These are phyloP conservation scores for Gossypium turneri DNA, from an alignment of 345 rosid species.

Conservation along the genomic window DNA sequence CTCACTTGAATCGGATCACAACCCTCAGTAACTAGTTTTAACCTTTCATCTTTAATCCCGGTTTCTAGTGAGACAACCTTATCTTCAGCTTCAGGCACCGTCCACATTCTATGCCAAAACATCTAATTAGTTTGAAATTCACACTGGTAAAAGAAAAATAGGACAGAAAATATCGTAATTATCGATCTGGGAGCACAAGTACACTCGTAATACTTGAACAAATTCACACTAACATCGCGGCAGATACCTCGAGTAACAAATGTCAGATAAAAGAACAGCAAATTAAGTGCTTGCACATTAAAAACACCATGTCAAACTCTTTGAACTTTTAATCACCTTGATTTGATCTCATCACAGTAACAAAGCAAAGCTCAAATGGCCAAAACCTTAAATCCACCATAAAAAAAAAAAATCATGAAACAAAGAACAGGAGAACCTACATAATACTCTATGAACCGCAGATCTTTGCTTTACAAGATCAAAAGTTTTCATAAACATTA, in stretches of 20 bases:
- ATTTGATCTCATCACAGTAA: not conserved
- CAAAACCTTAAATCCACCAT: not conserved
- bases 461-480: conserved; percentile 14
- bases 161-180: not conserved
- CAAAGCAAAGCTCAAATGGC: not conserved
- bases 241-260: not conserved
- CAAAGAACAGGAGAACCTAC: not conserved
- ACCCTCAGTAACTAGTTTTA: conserved; percentile 60
- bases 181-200: not conserved
- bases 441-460: not conserved
- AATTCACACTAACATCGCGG: not conserved
- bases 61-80: conserved; percentile 38
- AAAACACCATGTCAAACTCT: not conserved
- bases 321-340: not conserved
- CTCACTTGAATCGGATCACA: conserved; percentile 66
- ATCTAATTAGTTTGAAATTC: conserved; percentile 16
- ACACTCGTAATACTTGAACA: not conserved
- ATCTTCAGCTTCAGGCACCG: conserved; percentile 78
- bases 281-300: not conserved
- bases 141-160: not conserved
- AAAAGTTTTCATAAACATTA: conserved; percentile 11
- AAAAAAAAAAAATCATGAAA: not conserved
- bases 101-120: conserved; percentile 59
- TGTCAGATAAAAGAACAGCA: not conserved
- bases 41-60: conserved; percentile 41